Percentiles rank a stretch among this genome's conserved stretches.
These are phyloP conservation scores for Phytomonas sp. DNA, from an alignment of 208 protist genomes.

Conservation along the genomic window DNA sequence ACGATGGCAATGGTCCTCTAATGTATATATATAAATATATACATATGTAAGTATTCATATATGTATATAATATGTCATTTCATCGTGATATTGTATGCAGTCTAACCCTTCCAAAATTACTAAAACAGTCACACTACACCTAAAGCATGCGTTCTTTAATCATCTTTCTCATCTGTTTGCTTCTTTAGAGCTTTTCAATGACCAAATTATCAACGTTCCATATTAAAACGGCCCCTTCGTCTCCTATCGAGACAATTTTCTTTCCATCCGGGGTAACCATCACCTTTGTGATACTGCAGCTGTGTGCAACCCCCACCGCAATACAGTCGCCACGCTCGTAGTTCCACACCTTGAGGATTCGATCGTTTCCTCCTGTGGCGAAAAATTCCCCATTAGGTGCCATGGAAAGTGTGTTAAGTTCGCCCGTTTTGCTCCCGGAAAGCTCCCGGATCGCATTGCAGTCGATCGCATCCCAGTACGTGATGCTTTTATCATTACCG, in stretches of 20 bases:
- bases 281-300: conserved; percentile 89
- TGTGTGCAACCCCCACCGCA: conserved; percentile 88
- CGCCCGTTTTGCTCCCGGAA: conserved; percentile 79
- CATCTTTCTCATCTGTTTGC: background rate
- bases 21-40: conserved; percentile 10
- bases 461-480: conserved; percentile 94
- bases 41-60: background rate
- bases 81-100: background rate
- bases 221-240: conserved; percentile 91
- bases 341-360: conserved; percentile 93
- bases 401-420: conserved; percentile 89
- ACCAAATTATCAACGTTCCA: conserved; percentile 75
- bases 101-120: background rate
- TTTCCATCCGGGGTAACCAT: conserved; percentile 82
- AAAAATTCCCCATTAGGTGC: conserved; percentile 83
- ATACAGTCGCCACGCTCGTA: conserved; percentile 89
- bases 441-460: conserved; percentile 92
- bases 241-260: conserved; percentile 88
- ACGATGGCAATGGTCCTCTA: background rate
- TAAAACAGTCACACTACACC: background rate
- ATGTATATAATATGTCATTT: background rate
- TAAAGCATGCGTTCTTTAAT: background rate
- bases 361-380: conserved; percentile 87
- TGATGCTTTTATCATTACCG: conserved; percentile 90
- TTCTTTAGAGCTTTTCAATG: conserved; percentile 22